phyloP scores from a whole-genome alignment of 306 rosid genomes.

The Glycine latifolia region DNA sequence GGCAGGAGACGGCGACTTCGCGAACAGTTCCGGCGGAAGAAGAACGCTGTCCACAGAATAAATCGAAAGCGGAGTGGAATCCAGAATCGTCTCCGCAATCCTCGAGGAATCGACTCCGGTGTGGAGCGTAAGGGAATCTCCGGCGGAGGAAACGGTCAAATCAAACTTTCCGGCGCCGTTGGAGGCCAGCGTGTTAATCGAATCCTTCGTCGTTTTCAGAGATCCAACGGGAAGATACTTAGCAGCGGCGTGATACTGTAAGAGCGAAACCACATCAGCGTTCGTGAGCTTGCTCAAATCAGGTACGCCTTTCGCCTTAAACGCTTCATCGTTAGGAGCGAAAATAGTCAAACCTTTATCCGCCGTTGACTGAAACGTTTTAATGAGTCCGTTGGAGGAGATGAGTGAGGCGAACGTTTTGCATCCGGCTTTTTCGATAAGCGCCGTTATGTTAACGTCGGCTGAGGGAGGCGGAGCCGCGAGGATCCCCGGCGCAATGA shows the following conservation, averaged over 20 bases:
- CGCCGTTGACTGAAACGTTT: constrained; percentile 63
- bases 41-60: constrained; percentile 78
- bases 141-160: constrained; percentile 57
- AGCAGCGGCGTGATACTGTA: constrained; percentile 71
- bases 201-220: constrained; percentile 62
- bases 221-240: constrained; percentile 77
- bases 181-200: constrained; percentile 72
- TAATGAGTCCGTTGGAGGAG: constrained; percentile 65
- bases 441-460: constrained; percentile 69
- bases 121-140: constrained; percentile 80
- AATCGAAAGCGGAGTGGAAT: constrained; percentile 71
- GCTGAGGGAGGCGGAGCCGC: constrained; percentile 87
- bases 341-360: constrained; percentile 84
- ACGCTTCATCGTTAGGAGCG: constrained; percentile 90
- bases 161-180: constrained; percentile 85
- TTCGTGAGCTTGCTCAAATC: constrained; percentile 86
- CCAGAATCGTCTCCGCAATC: constrained; percentile 75
- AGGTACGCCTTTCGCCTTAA: constrained; percentile 77
- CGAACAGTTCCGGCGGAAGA: constrained; percentile 75
- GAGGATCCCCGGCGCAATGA: constrained; percentile 76
- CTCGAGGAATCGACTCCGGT: constrained; percentile 84
- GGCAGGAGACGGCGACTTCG: constrained; percentile 76
- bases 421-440: constrained; percentile 80
- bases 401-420: constrained; percentile 74
- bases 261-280: constrained; percentile 77